Percentiles rank a stretch among this genome's conserved stretches.
phyloP scores from a whole-genome alignment of 1,284 basidiomycete species.

The Moesziomyces globuligerus region DNA sequence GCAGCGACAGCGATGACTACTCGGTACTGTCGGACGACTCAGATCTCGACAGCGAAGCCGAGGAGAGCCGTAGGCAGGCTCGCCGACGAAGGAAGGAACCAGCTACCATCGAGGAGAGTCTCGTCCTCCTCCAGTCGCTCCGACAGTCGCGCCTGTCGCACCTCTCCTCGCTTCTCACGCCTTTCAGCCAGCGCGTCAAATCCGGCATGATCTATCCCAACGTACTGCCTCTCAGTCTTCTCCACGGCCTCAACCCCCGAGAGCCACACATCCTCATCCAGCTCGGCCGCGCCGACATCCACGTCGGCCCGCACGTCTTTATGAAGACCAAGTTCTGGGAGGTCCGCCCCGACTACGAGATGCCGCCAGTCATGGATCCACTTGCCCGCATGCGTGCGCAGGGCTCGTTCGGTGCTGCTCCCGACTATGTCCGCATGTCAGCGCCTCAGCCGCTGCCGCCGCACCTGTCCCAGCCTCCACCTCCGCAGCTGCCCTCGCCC shows the following conservation, averaged over 20 bases:
- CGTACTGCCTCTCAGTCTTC: conserved; percentile 47
- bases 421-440: conserved; percentile 13
- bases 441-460: conserved; percentile 18
- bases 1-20: conserved; percentile 48
- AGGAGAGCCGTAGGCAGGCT: conserved; percentile 36
- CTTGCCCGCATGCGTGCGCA: conserved; percentile 23
- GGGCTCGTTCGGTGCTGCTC: conserved; percentile 10
- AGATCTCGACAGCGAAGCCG: conserved; percentile 39
- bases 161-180: conserved; percentile 60
- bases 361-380: conserved; percentile 21
- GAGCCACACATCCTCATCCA: conserved; percentile 55
- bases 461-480: conserved; percentile 27
- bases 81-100: conserved; percentile 41
- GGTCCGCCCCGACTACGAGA: conserved; percentile 48
- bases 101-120: conserved; percentile 49
- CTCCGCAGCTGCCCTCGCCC: conserved; percentile 28
- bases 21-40: conserved; percentile 42
- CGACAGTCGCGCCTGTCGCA: conserved; percentile 65
- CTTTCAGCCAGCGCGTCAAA: conserved; percentile 55
- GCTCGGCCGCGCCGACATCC: conserved; percentile 59
- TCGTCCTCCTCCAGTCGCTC: conserved; percentile 60
- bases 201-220: conserved; percentile 55
- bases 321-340: conserved; percentile 62
- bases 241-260: conserved; percentile 55
- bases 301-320: conserved; percentile 60